These are phyloP conservation scores for Lachnellula occidentalis DNA, from an alignment of 2,329 filamentous ascomycete genomes.

Conservation along the genomic window DNA sequence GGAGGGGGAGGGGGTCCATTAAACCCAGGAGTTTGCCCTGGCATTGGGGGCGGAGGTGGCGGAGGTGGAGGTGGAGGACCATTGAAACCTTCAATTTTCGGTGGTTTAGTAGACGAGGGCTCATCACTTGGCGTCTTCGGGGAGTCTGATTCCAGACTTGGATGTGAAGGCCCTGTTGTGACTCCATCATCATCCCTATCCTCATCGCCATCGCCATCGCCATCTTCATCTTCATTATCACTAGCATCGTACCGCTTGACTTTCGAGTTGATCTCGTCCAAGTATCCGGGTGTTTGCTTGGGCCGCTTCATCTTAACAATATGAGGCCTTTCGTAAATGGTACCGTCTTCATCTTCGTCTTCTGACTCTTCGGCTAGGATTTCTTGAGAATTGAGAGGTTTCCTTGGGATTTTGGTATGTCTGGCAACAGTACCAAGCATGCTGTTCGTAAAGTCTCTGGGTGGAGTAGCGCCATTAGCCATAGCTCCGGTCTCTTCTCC, in stretches of 20 bases:
- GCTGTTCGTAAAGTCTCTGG: constrained; percentile 62
- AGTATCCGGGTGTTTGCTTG: constrained; percentile 52
- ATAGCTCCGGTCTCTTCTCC: constrained; percentile 42
- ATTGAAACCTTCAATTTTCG: constrained; percentile 27
- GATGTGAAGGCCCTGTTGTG: constrained; percentile 70
- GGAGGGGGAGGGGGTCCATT: constrained; percentile 34
- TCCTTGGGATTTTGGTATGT: constrained; percentile 50
- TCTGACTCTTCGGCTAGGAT: constrained; percentile 35
- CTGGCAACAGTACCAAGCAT: constrained; percentile 69
- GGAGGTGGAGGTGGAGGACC: constrained; percentile 37
- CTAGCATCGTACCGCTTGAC: constrained; percentile 63
- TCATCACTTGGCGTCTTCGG: constrained; percentile 47
- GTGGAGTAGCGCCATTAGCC: constrained; percentile 37
- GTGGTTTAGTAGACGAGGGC: constrained; percentile 21
- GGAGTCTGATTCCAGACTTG: constrained; percentile 63
- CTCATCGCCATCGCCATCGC: too few relatives aligned
- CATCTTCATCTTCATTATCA: constrained; percentile 31
- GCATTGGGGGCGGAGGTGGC: constrained; percentile 36
- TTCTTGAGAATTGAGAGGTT: constrained; percentile 41
- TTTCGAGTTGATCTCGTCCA: constrained; percentile 67
- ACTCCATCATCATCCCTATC: constrained; percentile 49
- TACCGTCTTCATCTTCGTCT: constrained; percentile 48
- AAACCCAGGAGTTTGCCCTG: constrained; percentile 28
- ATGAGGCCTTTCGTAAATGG: constrained; percentile 63
- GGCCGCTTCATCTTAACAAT: constrained; percentile 76